Conservation (phyloP, 495 filamentous ascomycete species). For the Penicillium salamii region DNA sequence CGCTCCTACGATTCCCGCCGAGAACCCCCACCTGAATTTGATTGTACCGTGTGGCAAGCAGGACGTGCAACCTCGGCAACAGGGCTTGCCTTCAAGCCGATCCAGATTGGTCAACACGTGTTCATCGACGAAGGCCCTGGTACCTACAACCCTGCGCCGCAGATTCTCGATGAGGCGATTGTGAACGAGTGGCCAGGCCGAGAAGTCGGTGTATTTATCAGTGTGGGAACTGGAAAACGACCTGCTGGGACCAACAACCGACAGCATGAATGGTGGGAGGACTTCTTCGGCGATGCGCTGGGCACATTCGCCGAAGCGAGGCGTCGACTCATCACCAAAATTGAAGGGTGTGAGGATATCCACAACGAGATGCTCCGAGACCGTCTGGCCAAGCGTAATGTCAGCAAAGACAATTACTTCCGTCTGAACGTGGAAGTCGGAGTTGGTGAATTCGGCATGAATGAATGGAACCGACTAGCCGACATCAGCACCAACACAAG, state of each 20-base stretch:
- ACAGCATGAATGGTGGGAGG: slow-evolving; percentile 85
- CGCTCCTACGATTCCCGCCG: slow-evolving; percentile 93
- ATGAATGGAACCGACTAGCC: slow-evolving; percentile 89
- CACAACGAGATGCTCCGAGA: slow-evolving; percentile 81
- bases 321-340: slow-evolving; percentile 77
- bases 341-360: slow-evolving; percentile 90
- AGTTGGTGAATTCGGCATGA: slow-evolving; percentile 97
- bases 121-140: slow-evolving; percentile 93
- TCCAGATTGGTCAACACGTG: slow-evolving; percentile 86
- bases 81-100: slow-evolving; percentile 90
- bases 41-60: slow-evolving; percentile 94
- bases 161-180: slow-evolving; percentile 83
- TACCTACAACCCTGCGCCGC: slow-evolving; percentile 85
- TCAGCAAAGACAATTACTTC: slow-evolving; percentile 90
- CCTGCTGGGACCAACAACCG: slow-evolving; percentile 66
- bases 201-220: slow-evolving; percentile 85
- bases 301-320: slow-evolving; percentile 89
- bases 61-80: slow-evolving; percentile 93
- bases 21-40: slow-evolving; percentile 82
- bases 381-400: slow-evolving; percentile 69
- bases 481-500: slow-evolving; percentile 92
- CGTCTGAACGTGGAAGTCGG: slow-evolving; percentile 97
- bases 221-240: slow-evolving; percentile 87
- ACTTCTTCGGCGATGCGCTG: slow-evolving; percentile 68
- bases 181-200: slow-evolving; percentile 93